Evolutionary conservation across 2,329 filamentous ascomycete genomes (phyloP).

Genomic region (Neofusicoccum laricinum): DNA sequence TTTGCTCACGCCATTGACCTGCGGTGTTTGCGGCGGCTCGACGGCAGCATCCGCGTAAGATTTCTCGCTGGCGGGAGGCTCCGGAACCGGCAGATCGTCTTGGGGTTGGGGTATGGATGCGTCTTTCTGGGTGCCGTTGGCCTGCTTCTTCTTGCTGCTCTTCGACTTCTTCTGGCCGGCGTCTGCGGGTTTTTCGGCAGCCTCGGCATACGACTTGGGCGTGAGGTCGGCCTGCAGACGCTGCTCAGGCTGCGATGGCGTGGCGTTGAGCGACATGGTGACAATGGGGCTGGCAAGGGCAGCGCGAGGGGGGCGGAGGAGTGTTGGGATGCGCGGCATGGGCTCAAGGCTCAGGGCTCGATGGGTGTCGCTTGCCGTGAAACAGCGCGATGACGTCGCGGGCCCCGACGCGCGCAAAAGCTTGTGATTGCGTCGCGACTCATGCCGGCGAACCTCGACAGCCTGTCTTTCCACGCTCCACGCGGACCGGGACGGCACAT

Average conservation of each 20-base stretch:
- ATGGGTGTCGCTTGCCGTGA: constrained; percentile 3
- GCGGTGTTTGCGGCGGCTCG: constrained; percentile 4
- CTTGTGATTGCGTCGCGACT: constrained; percentile 12
- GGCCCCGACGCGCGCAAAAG: background rate
- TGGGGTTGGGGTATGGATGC: background rate
- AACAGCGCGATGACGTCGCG: constrained; percentile 10
- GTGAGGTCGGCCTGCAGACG: constrained; percentile 37
- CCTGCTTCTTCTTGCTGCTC: background rate
- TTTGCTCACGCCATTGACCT: constrained; percentile 7
- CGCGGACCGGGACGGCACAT: constrained; percentile 5
- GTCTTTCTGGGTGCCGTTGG: background rate
- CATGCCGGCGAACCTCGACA: background rate
- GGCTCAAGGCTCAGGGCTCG: background rate
- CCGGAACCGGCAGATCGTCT: background rate
- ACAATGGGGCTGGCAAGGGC: background rate
- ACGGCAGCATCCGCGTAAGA: constrained; percentile 38
- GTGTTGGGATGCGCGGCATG: background rate
- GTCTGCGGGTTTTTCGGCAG: constrained; percentile 20
- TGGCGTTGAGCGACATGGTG: constrained; percentile 41
- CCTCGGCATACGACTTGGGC: constrained; percentile 42
- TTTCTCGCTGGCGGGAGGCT: constrained; percentile 25
- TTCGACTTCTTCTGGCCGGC: constrained; percentile 2
- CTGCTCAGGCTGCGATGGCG: constrained; percentile 40
- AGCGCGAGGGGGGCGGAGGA: constrained; percentile 14
- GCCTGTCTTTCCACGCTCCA: background rate